These are phyloP conservation scores for Trichosporon ovoides DNA, from an alignment of 1,284 basidiomycete genomes.

Conservation along the genomic window DNA sequence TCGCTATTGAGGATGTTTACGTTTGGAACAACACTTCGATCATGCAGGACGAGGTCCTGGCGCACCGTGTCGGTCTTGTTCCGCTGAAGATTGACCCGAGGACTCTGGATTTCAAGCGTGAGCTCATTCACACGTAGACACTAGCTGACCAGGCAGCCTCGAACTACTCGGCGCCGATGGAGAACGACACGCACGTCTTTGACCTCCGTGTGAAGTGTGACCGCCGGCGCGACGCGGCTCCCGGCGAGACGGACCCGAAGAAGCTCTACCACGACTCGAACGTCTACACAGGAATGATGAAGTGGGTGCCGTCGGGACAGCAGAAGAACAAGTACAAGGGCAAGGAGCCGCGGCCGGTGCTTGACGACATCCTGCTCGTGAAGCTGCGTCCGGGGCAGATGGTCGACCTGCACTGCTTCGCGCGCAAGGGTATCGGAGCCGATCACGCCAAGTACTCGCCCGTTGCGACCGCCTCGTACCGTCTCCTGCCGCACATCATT, in stretches of 20 bases:
- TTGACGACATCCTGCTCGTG: slow-evolving; percentile 83
- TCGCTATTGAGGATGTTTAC: slow-evolving; percentile 91
- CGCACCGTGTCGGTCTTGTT: slow-evolving; percentile 83
- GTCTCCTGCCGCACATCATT: slow-evolving; percentile 80
- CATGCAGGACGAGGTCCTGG: slow-evolving; percentile 88
- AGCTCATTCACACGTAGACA: slow-evolving; percentile 8
- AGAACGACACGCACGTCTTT: slow-evolving; percentile 91
- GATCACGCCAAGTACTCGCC: slow-evolving; percentile 97
- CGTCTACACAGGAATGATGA: slow-evolving; percentile 72
- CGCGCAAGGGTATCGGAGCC: slow-evolving; percentile 78
- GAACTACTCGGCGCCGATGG: slow-evolving; percentile 60
- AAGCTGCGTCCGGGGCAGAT: slow-evolving; percentile 79
- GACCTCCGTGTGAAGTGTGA: slow-evolving; percentile 68
- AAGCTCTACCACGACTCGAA: slow-evolving; percentile 61
- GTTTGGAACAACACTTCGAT: slow-evolving; percentile 95
- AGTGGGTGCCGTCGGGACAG: slow-evolving; percentile 79
- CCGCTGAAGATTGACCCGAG: slow-evolving; percentile 83
- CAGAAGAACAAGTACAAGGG: slow-evolving; percentile 55
- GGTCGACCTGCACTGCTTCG: slow-evolving; percentile 79
- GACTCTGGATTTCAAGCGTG: slow-evolving; percentile 50
- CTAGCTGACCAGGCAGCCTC: slow-evolving; percentile 31
- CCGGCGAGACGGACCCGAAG: slow-evolving; percentile 59
- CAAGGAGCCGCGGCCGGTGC: slow-evolving; percentile 50
- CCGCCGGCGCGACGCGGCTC: slow-evolving; percentile 54
- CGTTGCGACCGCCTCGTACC: slow-evolving; percentile 95